Evolutionary conservation across 257 asterid genomes (phyloP), one percentile per base, ranked within the genome.

Genomic region (Ilex aquifolium): DNA sequence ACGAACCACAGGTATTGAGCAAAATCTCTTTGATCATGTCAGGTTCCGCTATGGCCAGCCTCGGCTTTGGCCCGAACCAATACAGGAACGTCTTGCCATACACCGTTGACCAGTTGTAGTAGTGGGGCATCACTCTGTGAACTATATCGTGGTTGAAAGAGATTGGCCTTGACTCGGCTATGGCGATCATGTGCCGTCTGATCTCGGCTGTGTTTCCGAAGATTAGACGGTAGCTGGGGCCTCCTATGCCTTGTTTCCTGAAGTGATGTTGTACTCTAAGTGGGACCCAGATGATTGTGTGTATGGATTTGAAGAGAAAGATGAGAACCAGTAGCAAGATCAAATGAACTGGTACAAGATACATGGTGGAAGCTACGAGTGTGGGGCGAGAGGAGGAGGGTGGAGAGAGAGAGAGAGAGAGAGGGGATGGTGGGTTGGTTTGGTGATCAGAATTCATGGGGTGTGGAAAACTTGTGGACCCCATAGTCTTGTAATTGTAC

Each of bases 51-150:
- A 73, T 52, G 7, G 83, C 77, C 39, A 81, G 32, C 63, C 80
- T 69, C 59, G 87, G 82, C 58, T 59, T 70, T 15, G 79, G 55
- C 69, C 87, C 87, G 44, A 75, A 78, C 87, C 84, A 81, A 56
- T 67, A 81, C 32, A 78, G 63, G 39, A 81, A 68, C 30, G 67
- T 78, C 51, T 73, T 78, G 1, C 82, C 82, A 36, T 75, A 78
- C 56, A 64, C 59, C 70, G 58, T 59, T 29, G 87, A 81, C 87
- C 87, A 81, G 42, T 62, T 70, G 61, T 72, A 48, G 65, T 81
- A 78, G 48, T 81, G 82, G 5, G 87, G 82, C 57, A 63, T 58
- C 56, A 73, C 87, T 31, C 74, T 68, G 9, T 69, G 73, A 21
- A 73, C 64, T 57, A 81, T 64, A 29, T 70, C 75, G 42, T 81